Base-by-base conservation (phyloP, 768 basidiomycete species). In the Amanita thiersii region DNA sequence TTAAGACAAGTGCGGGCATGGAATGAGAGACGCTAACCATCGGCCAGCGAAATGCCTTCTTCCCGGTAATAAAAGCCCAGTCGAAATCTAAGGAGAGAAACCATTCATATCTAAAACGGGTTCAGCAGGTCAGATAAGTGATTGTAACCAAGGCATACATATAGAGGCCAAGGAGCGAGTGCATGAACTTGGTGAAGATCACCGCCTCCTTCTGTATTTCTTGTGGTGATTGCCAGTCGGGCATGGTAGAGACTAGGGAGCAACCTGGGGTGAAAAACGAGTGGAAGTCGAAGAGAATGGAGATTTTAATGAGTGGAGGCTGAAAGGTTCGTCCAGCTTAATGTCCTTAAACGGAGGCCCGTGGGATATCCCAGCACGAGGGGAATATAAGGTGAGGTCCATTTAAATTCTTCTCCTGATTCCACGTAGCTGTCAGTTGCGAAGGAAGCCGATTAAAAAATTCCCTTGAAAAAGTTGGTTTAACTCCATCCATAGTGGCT, bases 1-100 rank as follows among this genome's bases (percentile, higher is more conserved):
- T 18, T 31, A 35, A 14, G 39, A 14, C 23, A 21, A 14, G 18
- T 26, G 29, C 30, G 17, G 8, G 9, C 10, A 11, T n/a, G 26
- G 9, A 21, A 11, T 7, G 7, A 17, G 38, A 39, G 18, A 45
- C 7, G 10, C 33, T 14, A 49, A 83, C 79, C 73, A 83, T 63
- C 20, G 81, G 81, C 81, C 81, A 82, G 36, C 62, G 70, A 56
- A 84, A 82, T 37, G 50, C 61, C 47, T 72, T 75, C 54, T 67
- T 72, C 33, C 80, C 68, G 18, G 69, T 62, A 44, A 83, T 48
- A 44, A 73, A 72, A 39, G 73, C 66, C 72, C 73, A 79, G 50
- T 84, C 81, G 50, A 84, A 84, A 45, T 68, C 57, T 24, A 81
- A 56, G 17, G 80, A 79, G 12, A 72, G 63, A 47, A 74, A 64